phyloP scores from a whole-genome alignment of 768 basidiomycete species.

The Suillus weaverae region DNA sequence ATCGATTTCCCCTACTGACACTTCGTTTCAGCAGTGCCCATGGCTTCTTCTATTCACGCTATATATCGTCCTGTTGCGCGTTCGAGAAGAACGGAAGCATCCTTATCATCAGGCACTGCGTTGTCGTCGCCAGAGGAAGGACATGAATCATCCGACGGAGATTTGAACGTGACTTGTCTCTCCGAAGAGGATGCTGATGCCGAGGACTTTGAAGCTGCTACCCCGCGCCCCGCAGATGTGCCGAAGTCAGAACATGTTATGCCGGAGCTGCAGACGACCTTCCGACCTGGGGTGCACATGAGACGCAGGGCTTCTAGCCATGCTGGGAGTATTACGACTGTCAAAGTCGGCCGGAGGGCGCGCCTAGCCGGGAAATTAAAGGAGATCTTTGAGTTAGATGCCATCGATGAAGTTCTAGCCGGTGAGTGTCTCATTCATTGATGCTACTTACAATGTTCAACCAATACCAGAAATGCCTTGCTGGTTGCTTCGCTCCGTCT shows the following conservation, averaged over 20 bases:
- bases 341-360: slow-evolving; percentile 64
- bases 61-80: slow-evolving; percentile 82
- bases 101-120: slow-evolving; percentile 17
- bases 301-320: slow-evolving; percentile 35
- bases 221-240: slow-evolving; percentile 39
- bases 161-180: slow-evolving; percentile 32
- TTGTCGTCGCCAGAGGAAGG: slow-evolving; percentile 19
- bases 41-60: slow-evolving; percentile 87
- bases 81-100: slow-evolving; percentile 45
- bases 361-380: slow-evolving; percentile 85
- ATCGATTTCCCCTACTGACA: slow-evolving; percentile 3
- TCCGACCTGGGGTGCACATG: slow-evolving; percentile 20
- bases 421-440: slow-evolving; percentile 45
- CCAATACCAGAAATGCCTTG: slow-evolving; percentile 77
- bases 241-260: slow-evolving; percentile 11
- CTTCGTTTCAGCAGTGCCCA: slow-evolving; percentile 32
- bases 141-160: slow-evolving; percentile 35
- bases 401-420: slow-evolving; percentile 81
- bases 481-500: slow-evolving; percentile 86
- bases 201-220: slow-evolving; percentile 58
- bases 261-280: slow-evolving; percentile 6
- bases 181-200: slow-evolving; percentile 56
- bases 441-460: slow-evolving; percentile 7
- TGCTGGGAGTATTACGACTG: slow-evolving; percentile 70
- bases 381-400: slow-evolving; percentile 82